Evolutionary conservation across 148 eudicot genomes (phyloP).

Genomic region (Camellia sinensis): DNA sequence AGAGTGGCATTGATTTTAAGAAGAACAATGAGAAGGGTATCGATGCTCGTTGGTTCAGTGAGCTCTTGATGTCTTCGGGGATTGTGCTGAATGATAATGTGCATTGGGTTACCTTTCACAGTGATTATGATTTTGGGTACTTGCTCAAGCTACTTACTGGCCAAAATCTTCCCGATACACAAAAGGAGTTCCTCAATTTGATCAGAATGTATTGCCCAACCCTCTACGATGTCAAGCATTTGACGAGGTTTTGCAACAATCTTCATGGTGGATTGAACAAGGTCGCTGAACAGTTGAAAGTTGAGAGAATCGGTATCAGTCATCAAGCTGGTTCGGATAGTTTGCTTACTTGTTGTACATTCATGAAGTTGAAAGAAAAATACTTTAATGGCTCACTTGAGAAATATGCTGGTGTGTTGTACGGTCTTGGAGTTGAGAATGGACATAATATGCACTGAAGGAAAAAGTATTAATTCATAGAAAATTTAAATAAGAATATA

Average conservation of each 20-base stretch:
- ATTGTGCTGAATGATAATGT: constrained; percentile 23
- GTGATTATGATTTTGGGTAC: constrained; percentile 20
- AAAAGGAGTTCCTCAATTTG: constrained; percentile 7
- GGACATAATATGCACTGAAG: constrained; percentile 10
- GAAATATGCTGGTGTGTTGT: constrained; percentile 19
- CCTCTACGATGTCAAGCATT: constrained; percentile 18
- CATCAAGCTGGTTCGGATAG: constrained; percentile 24
- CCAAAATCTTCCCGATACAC: constrained; percentile 18
- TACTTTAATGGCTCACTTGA: constrained; percentile 21
- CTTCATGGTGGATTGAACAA: constrained; percentile 19
- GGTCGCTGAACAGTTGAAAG: constrained; percentile 13
- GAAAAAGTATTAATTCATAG: background rate
- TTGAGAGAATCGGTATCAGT: constrained; percentile 10
- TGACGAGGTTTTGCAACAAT: constrained; percentile 5
- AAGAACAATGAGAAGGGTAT: constrained; percentile 19
- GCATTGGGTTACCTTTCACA: constrained; percentile 22
- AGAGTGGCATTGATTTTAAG: constrained; percentile 22
- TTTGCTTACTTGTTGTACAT: constrained; percentile 15
- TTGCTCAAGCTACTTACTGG: constrained; percentile 22
- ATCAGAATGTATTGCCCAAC: constrained; percentile 11
- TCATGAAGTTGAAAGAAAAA: constrained; percentile 17
- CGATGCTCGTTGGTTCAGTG: constrained; percentile 9
- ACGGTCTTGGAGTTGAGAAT: constrained; percentile 18
- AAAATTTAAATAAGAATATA: background rate
- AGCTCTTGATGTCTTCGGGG: constrained; percentile 23